Evolutionary conservation across 352 stramenopile genomes (phyloP), one percentile per base, ranked within the genome.

Genomic region (Thalassiosira delicatula): DNA sequence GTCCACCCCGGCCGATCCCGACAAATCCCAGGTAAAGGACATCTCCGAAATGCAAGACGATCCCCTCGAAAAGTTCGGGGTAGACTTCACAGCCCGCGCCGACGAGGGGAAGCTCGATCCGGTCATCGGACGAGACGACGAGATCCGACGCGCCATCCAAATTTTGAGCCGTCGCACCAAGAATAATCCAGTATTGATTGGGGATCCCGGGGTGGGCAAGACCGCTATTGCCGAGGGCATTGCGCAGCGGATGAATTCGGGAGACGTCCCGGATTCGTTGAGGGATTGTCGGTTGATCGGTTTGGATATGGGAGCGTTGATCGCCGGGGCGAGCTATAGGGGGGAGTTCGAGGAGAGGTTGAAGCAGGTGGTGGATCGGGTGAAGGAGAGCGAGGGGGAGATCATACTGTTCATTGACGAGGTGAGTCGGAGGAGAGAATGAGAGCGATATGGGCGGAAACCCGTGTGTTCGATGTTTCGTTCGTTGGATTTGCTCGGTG

Each of bases 351-450:
- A 99, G 90, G 97, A 99, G 81, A 91, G 97, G 29, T 84, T 99
- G 19, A 97, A 98, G 76, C 93, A 94, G 14, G 96, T 99, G 35
- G 85, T 99, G 67, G 96, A 96, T 65, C 92, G 98, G 70, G 95
- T 95, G 70, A 97, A 98, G 76, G 74, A 84, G 33, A 79, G 78
- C 2, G 71, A 90, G 25, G 90, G 87, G 35, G 61, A 77, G n/a
- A 97, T 99, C 77, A 97, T 99, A 54, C 81, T 99, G 44, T 99
- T 99, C 80, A 98, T 99, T 63, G 97, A 99, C 56, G 97, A 99
- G n/a, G 78, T 96, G 49, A 57, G 49, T 57, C n/a, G 19, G n/a
- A n/a, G n/a, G n/a, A n/a, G n/a, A n/a, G n/a, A n/a, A n/a, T n/a
- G n/a, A n/a, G n/a, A n/a, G n/a, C n/a, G n/a, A n/a, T n/a, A n/a